These are phyloP conservation scores for Citrus cavaleriei DNA, from an alignment of 345 rosid species.

Conservation along the genomic window DNA sequence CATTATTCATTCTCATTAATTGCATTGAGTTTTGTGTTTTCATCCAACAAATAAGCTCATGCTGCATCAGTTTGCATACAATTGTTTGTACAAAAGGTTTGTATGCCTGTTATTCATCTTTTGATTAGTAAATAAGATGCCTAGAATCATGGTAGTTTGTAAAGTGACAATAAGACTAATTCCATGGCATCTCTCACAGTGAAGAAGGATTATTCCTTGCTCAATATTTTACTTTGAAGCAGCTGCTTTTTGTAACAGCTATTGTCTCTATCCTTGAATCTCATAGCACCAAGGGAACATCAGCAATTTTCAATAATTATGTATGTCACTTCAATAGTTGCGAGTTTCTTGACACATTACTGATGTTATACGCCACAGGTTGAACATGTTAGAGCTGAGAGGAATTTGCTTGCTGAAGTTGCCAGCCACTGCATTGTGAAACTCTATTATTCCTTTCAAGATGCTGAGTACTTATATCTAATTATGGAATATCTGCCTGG, in stretches of 20 bases:
- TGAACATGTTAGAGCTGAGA: conserved; percentile 90
- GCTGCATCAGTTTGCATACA: background rate
- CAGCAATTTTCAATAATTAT: background rate
- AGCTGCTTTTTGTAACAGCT: background rate
- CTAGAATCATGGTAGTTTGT: background rate
- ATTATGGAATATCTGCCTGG: conserved; percentile 97
- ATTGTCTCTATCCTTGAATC: background rate
- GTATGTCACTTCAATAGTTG: background rate
- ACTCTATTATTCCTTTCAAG: conserved; percentile 91
- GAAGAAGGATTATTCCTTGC: background rate
- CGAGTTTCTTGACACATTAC: background rate
- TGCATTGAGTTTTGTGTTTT: background rate
- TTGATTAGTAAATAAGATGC: background rate
- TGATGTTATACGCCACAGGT: conserved; percentile 41
- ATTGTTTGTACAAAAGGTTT: background rate
- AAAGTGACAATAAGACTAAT: background rate
- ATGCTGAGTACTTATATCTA: conserved; percentile 69
- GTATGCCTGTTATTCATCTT: background rate
- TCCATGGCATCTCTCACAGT: background rate
- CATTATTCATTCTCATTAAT: background rate
- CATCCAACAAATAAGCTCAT: background rate
- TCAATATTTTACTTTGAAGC: background rate
- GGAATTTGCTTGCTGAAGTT: conserved; percentile 96
- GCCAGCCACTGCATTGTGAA: conserved; percentile 87
- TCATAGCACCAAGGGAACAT: background rate